These are phyloP conservation scores for Aspergillus sclerotiicarbonarius DNA, from an alignment of 495 filamentous ascomycete genomes.

Conservation along the genomic window DNA sequence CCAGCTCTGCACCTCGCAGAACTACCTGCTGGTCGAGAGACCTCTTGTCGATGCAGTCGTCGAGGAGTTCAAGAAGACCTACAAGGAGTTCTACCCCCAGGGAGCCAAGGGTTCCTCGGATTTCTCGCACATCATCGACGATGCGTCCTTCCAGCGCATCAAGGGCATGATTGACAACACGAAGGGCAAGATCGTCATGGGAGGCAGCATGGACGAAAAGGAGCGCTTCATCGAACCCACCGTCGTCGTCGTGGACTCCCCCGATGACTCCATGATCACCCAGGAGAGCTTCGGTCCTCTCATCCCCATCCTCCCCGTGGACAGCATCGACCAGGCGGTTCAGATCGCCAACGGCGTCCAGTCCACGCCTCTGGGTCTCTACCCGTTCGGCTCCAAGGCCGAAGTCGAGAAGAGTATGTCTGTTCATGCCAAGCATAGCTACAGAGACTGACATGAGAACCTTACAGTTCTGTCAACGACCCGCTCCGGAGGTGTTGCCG, in stretches of 20 bases:
- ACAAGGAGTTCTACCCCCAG: slow-evolving; percentile 80
- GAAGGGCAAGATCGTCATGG: slow-evolving; percentile 80
- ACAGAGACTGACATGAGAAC: slow-evolving; percentile 16
- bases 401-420: slow-evolving; percentile 65
- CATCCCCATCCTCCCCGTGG: slow-evolving; percentile 72
- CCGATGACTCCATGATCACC: slow-evolving; percentile 72
- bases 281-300: slow-evolving; percentile 91
- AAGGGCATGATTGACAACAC: slow-evolving; percentile 83
- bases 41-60: slow-evolving; percentile 70
- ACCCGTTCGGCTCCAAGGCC: slow-evolving; percentile 75
- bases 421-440: background rate
- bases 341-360: slow-evolving; percentile 70
- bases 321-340: slow-evolving; percentile 78
- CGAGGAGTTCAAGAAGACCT: slow-evolving; percentile 65
- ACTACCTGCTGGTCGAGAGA: slow-evolving; percentile 82
- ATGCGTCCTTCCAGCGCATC: slow-evolving; percentile 73
- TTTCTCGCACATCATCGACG: slow-evolving; percentile 76
- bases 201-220: slow-evolving; percentile 74
- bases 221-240: slow-evolving; percentile 85
- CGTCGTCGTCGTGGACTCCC: slow-evolving; percentile 68
- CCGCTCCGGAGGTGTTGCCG: slow-evolving; percentile 72
- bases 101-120: slow-evolving; percentile 73
- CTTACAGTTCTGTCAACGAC: slow-evolving; percentile 56
- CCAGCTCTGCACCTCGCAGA: slow-evolving; percentile 85
- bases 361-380: slow-evolving; percentile 76